A percentile compares a stretch with the other conserved stretches of the same genome.
phyloP scores from a whole-genome alignment of 805 yeast species.

The Lachancea sp. region DNA sequence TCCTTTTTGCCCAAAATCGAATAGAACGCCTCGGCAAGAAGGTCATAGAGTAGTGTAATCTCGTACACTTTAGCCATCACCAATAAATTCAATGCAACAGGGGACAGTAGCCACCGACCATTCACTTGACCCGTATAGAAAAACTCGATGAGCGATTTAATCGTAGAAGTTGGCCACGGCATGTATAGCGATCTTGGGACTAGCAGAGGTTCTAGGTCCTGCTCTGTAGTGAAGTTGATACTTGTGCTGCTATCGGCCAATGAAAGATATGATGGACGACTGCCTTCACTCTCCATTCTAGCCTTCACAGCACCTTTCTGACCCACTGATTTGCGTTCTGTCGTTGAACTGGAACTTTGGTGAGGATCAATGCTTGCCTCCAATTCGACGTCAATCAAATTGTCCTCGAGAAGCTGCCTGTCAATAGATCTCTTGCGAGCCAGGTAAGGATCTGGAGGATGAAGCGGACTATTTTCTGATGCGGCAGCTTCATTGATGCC shows the following conservation, averaged over 20 bases:
- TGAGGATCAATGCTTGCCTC: neutral
- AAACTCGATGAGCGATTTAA: slow-evolving; percentile 63
- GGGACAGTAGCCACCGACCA: slow-evolving; percentile 63
- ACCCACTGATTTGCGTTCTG: neutral
- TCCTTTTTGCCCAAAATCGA: slow-evolving; percentile 68
- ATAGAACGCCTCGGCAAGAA: slow-evolving; percentile 61
- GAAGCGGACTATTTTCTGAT: slow-evolving; percentile 2
- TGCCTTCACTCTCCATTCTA: slow-evolving; percentile 6
- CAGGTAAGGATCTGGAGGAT: slow-evolving; percentile 15
- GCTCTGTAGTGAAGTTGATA: slow-evolving; percentile 9
- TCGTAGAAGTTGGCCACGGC: slow-evolving; percentile 57
- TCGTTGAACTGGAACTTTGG: neutral
- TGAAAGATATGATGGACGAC: slow-evolving; percentile 15
- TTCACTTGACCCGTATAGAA: slow-evolving; percentile 77
- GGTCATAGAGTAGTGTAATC: slow-evolving; percentile 62
- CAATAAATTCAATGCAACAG: slow-evolving; percentile 60
- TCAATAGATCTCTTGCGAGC: slow-evolving; percentile 16
- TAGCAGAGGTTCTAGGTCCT: slow-evolving; percentile 49
- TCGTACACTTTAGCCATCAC: slow-evolving; percentile 59
- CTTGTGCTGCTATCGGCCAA: slow-evolving; percentile 15
- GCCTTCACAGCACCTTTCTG: slow-evolving; percentile 1
- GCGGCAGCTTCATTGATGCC: neutral
- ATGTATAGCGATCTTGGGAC: slow-evolving; percentile 64
- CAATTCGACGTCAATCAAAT: slow-evolving; percentile 8
- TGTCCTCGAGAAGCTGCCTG: slow-evolving; percentile 18